phyloP scores from a whole-genome alignment of 2,329 filamentous ascomycete genomes.

The Aspergillus piperis region DNA sequence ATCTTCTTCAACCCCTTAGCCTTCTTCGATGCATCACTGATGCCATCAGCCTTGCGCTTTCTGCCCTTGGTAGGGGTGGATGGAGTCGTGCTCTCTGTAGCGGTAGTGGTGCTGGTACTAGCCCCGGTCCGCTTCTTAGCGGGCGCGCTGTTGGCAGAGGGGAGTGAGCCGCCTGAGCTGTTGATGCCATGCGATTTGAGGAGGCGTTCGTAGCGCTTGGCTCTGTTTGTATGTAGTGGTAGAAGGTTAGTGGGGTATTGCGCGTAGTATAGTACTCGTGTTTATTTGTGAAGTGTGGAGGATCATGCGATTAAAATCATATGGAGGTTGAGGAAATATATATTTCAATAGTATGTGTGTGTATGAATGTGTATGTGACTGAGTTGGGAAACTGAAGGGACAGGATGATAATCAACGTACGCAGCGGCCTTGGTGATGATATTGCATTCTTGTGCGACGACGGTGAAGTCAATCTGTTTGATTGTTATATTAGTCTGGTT shows the following conservation, averaged over 20 bases:
- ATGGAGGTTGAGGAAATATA: too few species aligned
- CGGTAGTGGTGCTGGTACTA: conserved; percentile 19
- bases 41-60: not conserved
- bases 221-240: conserved; percentile 44
- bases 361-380: too few species aligned
- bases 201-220: conserved; percentile 69
- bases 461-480: conserved; percentile 64
- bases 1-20: conserved; percentile 8
- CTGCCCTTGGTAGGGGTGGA: not conserved
- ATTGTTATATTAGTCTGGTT: not conserved
- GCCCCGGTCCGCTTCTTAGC: not conserved
- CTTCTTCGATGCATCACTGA: conserved; percentile 17
- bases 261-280: too few species aligned
- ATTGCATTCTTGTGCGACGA: conserved; percentile 64
- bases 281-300: not conserved
- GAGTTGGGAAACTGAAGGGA: too few species aligned
- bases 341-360: too few species aligned
- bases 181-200: conserved; percentile 53
- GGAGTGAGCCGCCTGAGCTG: conserved; percentile 18
- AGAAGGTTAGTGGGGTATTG: too few species aligned
- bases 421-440: conserved; percentile 69
- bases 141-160: not conserved
- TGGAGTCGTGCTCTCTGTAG: not conserved
- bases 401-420: conserved; percentile 52
- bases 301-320: too few species aligned